phyloP scores from a whole-genome alignment of 139 green algal species.

The Ettlia oleoabundans region DNA sequence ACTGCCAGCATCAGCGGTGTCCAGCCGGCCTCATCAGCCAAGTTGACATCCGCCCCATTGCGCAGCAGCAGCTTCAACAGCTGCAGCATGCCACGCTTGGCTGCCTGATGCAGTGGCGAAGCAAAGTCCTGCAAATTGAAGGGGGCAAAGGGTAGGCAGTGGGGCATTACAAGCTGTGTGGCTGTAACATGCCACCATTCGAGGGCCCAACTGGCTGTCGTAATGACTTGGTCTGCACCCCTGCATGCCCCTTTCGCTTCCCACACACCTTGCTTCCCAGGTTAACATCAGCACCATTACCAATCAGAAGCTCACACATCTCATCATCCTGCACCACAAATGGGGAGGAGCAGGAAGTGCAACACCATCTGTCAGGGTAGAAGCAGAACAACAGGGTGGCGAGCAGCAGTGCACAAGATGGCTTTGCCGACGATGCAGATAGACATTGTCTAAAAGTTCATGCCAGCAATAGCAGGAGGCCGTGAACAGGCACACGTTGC shows the following conservation, averaged over 20 bases:
- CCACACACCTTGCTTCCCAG: conserved; percentile 39
- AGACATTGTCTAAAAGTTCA: too few relatives aligned
- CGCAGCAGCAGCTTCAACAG: conserved; percentile 47
- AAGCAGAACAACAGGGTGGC: too few relatives aligned
- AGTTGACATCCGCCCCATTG: conserved; percentile 31
- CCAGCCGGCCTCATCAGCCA: conserved; percentile 53
- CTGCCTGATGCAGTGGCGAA: conserved; percentile 53
- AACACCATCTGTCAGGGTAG: too few relatives aligned
- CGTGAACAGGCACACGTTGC: too few relatives aligned
- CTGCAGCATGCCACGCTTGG: conserved; percentile 37
- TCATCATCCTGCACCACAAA: conserved; percentile 31
- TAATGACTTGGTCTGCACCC: too few relatives aligned
- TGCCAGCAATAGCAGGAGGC: neutral
- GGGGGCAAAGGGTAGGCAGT: too few relatives aligned
- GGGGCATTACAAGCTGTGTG: too few relatives aligned
- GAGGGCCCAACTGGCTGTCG: too few relatives aligned
- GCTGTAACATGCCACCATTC: too few relatives aligned
- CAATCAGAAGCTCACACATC: conserved; percentile 45
- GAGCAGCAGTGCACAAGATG: too few relatives aligned
- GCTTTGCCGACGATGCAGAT: too few relatives aligned
- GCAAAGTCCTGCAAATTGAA: conserved; percentile 63
- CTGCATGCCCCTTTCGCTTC: too few relatives aligned
- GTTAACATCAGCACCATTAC: conserved; percentile 54
- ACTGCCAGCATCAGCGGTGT: conserved; percentile 71
- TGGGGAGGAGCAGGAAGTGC: neutral